phyloP scores from a whole-genome alignment of 345 rosid species.

The Citrus medica region DNA sequence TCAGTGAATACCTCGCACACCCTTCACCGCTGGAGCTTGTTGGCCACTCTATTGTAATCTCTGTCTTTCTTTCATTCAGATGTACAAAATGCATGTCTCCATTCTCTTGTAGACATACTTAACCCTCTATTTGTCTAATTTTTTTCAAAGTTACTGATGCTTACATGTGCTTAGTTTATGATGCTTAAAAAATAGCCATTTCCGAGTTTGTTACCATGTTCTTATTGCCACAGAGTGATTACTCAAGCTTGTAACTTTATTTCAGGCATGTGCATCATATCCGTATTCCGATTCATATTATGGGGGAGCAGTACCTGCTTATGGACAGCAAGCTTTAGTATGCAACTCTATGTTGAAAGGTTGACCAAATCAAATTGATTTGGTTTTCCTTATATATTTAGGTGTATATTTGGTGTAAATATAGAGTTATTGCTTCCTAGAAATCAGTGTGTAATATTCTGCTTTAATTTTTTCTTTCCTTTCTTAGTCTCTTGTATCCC shows the following conservation, averaged over 20 bases:
- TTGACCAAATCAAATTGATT: no score
- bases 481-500: no score
- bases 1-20: slow-evolving; percentile 22
- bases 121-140: background rate
- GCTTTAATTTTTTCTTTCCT: no score
- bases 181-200: background rate
- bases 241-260: background rate
- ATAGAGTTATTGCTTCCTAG: no score
- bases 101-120: background rate
- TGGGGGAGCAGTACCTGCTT: slow-evolving; percentile 41
- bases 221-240: background rate
- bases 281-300: slow-evolving; percentile 44
- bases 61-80: background rate
- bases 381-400: no score
- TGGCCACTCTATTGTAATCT: slow-evolving; percentile 34
- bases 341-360: no score
- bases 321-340: slow-evolving; percentile 52
- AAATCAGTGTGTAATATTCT: no score
- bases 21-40: slow-evolving; percentile 31
- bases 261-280: slow-evolving; percentile 50
- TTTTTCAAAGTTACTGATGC: background rate
- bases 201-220: background rate
- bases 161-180: background rate
- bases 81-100: background rate
- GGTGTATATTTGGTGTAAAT: no score